Base-by-base conservation (phyloP, 2,329 filamentous ascomycete species). In the Penicillium concentricum region DNA sequence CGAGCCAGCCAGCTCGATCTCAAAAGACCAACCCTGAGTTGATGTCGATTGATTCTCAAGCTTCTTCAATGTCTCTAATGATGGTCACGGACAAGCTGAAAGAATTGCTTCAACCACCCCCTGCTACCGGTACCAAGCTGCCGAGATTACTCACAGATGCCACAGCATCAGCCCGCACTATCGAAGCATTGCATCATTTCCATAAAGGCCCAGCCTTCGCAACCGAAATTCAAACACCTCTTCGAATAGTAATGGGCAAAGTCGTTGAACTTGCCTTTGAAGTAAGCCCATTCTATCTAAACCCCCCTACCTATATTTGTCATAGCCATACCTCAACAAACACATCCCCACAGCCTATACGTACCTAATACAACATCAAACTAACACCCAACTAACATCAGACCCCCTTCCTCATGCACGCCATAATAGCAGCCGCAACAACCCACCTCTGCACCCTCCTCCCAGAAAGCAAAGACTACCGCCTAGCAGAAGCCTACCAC, bases 361-460 rank as follows among this genome's bases (percentile, higher is more conserved):
- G n/a, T n/a, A 42, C 12, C 6, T 39, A 46, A 51, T 12, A 12
- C n/a, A 43, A 22, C 18, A 5, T 3, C 16, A n/a, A 43, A 38
- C 43, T 42, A 34, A 50, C 44, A 9, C 35, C 28, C 34, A 41
- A 47, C 52, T 38, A 47, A 30, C 10, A 7, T 16, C 41, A 75
- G 69, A 69, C 69, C 10, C 72, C 73, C 1, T 72, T 72, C 45
- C 66, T 76, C 30, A 72, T 76, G 73, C 74, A 76, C 58, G 66
- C 67, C 32, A 61, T 75, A 20, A 66, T 75, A 44, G 74, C 67
- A 4, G 60, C 65, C 18, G 65, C 72, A 37, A 69, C 67, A 6
- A 68, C 66, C 15, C 69, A 72, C 48, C 66, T 75, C 38, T 65
- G 67, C 45, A 66, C 66, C 42, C 49, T 67, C 10, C 38, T 69